Evolutionary conservation across 202 grass and related monocot species (phyloP).

Genomic region (Schoenoplectus tabernaemontani): DNA sequence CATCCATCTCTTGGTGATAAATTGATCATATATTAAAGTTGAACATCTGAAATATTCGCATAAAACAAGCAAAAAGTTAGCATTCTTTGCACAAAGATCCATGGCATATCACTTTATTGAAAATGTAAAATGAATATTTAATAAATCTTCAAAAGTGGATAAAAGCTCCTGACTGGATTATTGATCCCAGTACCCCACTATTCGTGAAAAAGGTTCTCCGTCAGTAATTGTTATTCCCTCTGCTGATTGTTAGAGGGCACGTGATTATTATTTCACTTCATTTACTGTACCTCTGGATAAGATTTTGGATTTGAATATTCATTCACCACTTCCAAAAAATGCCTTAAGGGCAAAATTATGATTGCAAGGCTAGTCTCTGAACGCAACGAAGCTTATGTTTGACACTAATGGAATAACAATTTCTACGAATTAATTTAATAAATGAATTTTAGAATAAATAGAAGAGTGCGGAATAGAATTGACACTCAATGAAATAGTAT

Average conservation of each 20-base stretch:
- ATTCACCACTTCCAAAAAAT: not conserved
- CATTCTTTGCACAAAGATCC: not conserved
- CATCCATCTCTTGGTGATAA: not conserved
- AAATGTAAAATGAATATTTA: not conserved
- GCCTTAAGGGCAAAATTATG: not conserved
- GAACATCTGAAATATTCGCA: not conserved
- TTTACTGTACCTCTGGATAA: slow-evolving; percentile 12
- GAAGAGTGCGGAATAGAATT: too few species aligned
- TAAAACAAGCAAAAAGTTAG: not conserved
- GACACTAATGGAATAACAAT: too few species aligned
- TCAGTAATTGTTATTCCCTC: not conserved
- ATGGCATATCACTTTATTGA: not conserved
- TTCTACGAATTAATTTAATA: too few species aligned
- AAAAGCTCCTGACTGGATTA: not conserved
- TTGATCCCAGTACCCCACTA: not conserved
- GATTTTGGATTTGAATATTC: not conserved
- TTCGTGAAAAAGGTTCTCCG: not conserved
- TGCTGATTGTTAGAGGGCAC: not conserved
- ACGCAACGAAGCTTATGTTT: too few species aligned
- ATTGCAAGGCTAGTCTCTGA: not conserved
- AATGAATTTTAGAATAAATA: too few species aligned
- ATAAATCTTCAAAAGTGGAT: not conserved
- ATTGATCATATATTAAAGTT: not conserved
- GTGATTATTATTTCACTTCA: not conserved
- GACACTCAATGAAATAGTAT: too few species aligned